Evolutionary conservation across 345 rosid genomes (phyloP), one percentile per base, ranked within the genome.

Genomic region (Arabidopsis arenosa): DNA sequence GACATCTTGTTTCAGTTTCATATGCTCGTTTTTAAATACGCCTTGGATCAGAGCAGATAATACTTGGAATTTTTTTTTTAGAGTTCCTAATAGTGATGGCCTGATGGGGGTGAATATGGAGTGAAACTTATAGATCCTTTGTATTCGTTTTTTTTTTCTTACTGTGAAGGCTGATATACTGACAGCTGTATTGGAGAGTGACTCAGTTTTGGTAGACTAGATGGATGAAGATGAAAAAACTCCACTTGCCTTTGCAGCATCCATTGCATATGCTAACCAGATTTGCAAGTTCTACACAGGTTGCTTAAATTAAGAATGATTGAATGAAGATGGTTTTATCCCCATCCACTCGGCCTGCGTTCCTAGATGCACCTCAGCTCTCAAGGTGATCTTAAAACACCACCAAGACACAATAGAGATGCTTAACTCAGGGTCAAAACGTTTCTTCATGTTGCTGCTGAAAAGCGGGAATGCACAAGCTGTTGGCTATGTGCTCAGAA

Each of bases 191-290:
- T 0, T 52, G 35, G 53, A 58, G 15, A 11, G 44, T 7, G 63
- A 78, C 39, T 36, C 70, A 58, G 55, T 52, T 41, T 23, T 73
- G 4, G 28, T 81, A 3, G 12, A 51, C 3, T 36, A 59, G 0
- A 62, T 12, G 36, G 79, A 77, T 57, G 79, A 47, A 51, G 39
- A 57, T 39, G 84, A 69, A 28, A 47, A 65, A 73, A 63, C 77
- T 37, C 71, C 71, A 33, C 71, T 73, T 40, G 54, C 68, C 17
- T 41, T 63, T 62, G 70, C 63, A 52, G 69, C 77, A 51, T 39
- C 69, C 39, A 51, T 53, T 37, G 13, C 52, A 48, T 28, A 23
- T 73, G 54, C 32, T 73, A 17, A 23, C 60, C 12, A 73, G 61
- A 35, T 62, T 17, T 73, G 43, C 15, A 21, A 48, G 63, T 13